Evolutionary conservation across 495 filamentous ascomycete species (phyloP).

Genomic region (Penicillium riverlandense): DNA sequence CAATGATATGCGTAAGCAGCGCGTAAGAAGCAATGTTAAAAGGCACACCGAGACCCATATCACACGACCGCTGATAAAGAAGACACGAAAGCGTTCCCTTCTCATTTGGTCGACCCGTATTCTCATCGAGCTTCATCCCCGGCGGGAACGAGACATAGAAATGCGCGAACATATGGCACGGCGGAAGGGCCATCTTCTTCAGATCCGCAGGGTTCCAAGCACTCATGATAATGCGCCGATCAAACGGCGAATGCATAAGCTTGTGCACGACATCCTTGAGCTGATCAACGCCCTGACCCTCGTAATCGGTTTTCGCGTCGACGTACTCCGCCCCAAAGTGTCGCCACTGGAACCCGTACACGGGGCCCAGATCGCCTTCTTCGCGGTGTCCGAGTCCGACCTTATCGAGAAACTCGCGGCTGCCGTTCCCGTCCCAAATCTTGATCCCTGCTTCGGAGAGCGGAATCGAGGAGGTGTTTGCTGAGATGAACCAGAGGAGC

Average conservation of each 20-base stretch:
- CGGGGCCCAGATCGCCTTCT: slow-evolving; percentile 86
- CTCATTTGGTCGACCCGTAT: slow-evolving; percentile 25
- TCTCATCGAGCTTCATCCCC: slow-evolving; percentile 22
- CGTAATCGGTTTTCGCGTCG: slow-evolving; percentile 74
- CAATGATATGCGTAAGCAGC: slow-evolving; percentile 87
- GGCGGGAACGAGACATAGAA: slow-evolving; percentile 86
- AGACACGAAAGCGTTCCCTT: slow-evolving; percentile 72
- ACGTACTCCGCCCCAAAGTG: slow-evolving; percentile 91
- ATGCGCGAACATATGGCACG: slow-evolving; percentile 98
- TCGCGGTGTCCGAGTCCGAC: slow-evolving; percentile 72
- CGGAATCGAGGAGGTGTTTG: slow-evolving; percentile 66
- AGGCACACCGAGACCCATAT: slow-evolving; percentile 95
- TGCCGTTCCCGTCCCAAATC: slow-evolving; percentile 98
- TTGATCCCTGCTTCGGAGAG: slow-evolving; percentile 75
- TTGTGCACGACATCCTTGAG: slow-evolving; percentile 79
- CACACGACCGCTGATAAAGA: slow-evolving; percentile 89
- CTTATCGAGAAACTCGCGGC: slow-evolving; percentile 77
- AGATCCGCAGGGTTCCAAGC: slow-evolving; percentile 93
- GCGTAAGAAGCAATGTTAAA: slow-evolving; percentile 97
- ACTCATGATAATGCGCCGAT: slow-evolving; percentile 78
- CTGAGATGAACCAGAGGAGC: slow-evolving; percentile 92
- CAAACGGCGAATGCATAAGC: slow-evolving; percentile 72
- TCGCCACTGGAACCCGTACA: slow-evolving; percentile 98
- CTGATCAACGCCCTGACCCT: slow-evolving; percentile 85
- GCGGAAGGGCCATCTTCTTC: slow-evolving; percentile 84